These are phyloP conservation scores for Podospora pseudopauciseta DNA, from an alignment of 495 filamentous ascomycete species.

Conservation along the genomic window DNA sequence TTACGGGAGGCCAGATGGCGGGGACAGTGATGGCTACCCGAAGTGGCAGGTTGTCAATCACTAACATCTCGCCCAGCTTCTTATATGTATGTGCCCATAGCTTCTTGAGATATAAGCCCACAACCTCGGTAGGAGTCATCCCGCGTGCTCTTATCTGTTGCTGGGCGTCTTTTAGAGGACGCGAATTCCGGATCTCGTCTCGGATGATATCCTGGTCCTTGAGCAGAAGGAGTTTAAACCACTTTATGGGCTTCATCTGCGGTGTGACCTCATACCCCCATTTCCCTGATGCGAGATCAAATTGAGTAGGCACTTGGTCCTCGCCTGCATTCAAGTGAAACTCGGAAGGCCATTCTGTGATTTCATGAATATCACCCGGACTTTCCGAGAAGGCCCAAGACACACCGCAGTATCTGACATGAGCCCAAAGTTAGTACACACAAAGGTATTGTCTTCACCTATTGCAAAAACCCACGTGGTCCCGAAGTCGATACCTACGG, in stretches of 20 bases:
- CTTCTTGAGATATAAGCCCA: conserved; percentile 20
- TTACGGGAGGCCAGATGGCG: conserved; percentile 27
- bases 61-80: conserved; percentile 15
- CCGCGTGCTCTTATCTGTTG: conserved; percentile 3
- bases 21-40: conserved; percentile 31
- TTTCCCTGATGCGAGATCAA: conserved; percentile 17
- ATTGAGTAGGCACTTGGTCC: conserved; percentile 25
- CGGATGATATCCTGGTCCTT: conserved; percentile 19
- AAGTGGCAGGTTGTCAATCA: conserved; percentile 23
- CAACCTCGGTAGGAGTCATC: conserved; percentile 3
- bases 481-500: conserved; percentile 32
- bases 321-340: conserved; percentile 14
- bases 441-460: neutral
- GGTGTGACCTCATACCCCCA: conserved; percentile 28
- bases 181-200: conserved; percentile 13
- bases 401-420: conserved; percentile 25
- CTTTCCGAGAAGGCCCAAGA: conserved; percentile 24
- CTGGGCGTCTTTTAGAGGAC: conserved; percentile 15
- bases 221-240: conserved; percentile 34
- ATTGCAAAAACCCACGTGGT: conserved; percentile 20
- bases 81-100: conserved; percentile 27
- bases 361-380: conserved; percentile 23
- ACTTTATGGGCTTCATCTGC: conserved; percentile 24
- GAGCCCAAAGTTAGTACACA: neutral
- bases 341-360: conserved; percentile 24